Evolutionary conservation across 2,329 filamentous ascomycete genomes (phyloP).

Genomic region (Blastomyces emzantsi): DNA sequence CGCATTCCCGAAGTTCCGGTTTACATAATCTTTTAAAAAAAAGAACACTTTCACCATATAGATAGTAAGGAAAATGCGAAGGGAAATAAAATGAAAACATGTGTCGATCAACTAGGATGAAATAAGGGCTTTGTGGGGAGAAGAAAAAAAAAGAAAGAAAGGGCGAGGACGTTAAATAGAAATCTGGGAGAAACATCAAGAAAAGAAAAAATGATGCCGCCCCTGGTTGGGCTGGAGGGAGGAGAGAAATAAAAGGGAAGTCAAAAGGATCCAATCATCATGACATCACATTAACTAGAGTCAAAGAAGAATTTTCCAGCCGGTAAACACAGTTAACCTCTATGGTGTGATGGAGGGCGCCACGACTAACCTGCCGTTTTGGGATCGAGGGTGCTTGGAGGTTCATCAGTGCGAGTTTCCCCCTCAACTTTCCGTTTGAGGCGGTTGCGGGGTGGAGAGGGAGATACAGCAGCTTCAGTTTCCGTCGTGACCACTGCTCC

Average conservation of each 20-base stretch:
- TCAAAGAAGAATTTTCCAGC: background rate
- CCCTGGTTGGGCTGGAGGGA: background rate
- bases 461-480: conserved; percentile 8
- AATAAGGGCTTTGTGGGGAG: too few relatives aligned
- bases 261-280: background rate
- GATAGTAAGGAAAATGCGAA: background rate
- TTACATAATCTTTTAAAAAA: background rate
- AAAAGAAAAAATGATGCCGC: background rate
- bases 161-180: background rate
- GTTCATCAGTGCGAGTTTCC: conserved; percentile 8
- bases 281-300: background rate
- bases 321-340: background rate
- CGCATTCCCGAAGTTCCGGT: background rate
- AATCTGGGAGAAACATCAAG: background rate
- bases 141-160: too few relatives aligned
- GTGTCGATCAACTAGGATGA: too few relatives aligned
- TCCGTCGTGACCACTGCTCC: conserved; percentile 16
- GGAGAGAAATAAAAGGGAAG: background rate
- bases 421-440: conserved; percentile 29
- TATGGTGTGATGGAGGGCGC: background rate
- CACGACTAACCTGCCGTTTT: background rate
- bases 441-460: conserved; percentile 22
- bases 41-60: background rate
- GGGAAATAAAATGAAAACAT: background rate
- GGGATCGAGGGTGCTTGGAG: background rate